These are phyloP conservation scores for Colletotrichum sansevieriae DNA, from an alignment of 2,329 filamentous ascomycete genomes.

Conservation along the genomic window DNA sequence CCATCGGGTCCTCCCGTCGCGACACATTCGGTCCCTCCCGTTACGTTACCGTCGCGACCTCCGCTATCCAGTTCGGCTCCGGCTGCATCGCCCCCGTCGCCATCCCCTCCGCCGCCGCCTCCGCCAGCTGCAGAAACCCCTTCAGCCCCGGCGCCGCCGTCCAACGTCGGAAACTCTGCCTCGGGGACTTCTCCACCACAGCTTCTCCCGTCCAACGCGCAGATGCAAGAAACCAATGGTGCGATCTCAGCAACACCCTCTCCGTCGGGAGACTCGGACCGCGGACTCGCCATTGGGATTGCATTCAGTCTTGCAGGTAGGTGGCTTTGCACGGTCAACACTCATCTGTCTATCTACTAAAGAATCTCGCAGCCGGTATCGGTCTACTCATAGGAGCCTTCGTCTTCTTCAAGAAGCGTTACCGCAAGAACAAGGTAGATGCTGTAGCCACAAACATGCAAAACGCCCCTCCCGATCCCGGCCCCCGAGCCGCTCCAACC, in stretches of 20 bases:
- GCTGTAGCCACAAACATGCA: constrained; percentile 32
- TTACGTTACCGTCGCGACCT: neutral
- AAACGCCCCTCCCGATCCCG: constrained; percentile 4
- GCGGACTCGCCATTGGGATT: constrained; percentile 17
- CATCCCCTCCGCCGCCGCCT: neutral
- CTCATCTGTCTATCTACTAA: neutral
- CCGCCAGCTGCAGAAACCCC: constrained; percentile 17
- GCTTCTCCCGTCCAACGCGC: constrained; percentile 21
- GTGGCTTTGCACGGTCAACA: neutral
- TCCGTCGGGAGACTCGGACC: neutral
- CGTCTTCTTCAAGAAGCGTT: constrained; percentile 26
- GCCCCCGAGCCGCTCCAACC: neutral
- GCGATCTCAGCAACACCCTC: constrained; percentile 17
- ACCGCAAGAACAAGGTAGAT: constrained; percentile 32
- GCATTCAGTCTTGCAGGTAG: constrained; percentile 29
- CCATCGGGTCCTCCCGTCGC: neutral
- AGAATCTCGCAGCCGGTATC: neutral
- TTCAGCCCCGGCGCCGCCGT: constrained; percentile 1
- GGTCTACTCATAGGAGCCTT: constrained; percentile 26
- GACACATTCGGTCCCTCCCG: neutral
- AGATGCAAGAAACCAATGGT: constrained; percentile 3
- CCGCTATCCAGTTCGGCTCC: neutral
- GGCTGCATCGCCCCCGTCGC: neutral
- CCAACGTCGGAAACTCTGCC: constrained; percentile 24
- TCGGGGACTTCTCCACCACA: constrained; percentile 6